Evolutionary conservation across 371 early-diverging fungal genomes (phyloP).

Genomic region (Amoeboaphelidium protococcarum): DNA sequence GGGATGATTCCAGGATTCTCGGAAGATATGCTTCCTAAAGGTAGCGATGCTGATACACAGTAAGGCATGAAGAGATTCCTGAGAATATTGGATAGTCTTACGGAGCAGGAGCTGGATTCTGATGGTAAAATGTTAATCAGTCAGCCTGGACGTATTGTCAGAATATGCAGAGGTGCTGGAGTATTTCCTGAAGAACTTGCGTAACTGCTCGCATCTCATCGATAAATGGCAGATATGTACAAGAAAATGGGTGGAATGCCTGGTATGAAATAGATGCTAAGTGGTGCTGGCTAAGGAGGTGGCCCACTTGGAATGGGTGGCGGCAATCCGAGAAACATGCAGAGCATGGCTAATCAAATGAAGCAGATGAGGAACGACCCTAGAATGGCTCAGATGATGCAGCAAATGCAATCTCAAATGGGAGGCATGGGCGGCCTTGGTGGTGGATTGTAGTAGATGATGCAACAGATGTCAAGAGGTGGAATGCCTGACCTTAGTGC

Average conservation of each 20-base stretch:
- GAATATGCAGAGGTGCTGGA: slow-evolving; percentile 83
- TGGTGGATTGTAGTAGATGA: slow-evolving; percentile 4
- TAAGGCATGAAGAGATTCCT: slow-evolving; percentile 59
- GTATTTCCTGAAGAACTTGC: slow-evolving; percentile 57
- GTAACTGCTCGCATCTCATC: slow-evolving; percentile 54
- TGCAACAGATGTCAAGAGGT: slow-evolving; percentile 11
- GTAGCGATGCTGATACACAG: slow-evolving; percentile 44
- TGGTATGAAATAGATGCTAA: slow-evolving; percentile 37
- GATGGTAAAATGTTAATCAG: slow-evolving; percentile 63
- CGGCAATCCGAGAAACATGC: slow-evolving; percentile 31
- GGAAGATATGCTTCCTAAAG: slow-evolving; percentile 42
- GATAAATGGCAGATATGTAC: slow-evolving; percentile 62
- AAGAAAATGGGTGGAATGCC: slow-evolving; percentile 90
- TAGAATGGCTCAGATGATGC: slow-evolving; percentile 17
- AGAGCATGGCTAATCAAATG: too few relatives aligned
- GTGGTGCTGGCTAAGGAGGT: background rate
- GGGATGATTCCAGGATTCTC: slow-evolving; percentile 95
- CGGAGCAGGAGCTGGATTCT: slow-evolving; percentile 68
- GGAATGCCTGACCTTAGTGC: slow-evolving; percentile 24
- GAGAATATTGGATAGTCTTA: slow-evolving; percentile 95
- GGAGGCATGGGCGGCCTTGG: background rate
- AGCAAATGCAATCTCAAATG: slow-evolving; percentile 37
- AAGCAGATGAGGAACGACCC: slow-evolving; percentile 18
- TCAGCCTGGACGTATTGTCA: slow-evolving; percentile 44
- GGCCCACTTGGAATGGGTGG: slow-evolving; percentile 17